Percentiles rank a stretch among this genome's conserved stretches.
Conservation (phyloP, 305 asterid species). For the Striga hermonthica region DNA sequence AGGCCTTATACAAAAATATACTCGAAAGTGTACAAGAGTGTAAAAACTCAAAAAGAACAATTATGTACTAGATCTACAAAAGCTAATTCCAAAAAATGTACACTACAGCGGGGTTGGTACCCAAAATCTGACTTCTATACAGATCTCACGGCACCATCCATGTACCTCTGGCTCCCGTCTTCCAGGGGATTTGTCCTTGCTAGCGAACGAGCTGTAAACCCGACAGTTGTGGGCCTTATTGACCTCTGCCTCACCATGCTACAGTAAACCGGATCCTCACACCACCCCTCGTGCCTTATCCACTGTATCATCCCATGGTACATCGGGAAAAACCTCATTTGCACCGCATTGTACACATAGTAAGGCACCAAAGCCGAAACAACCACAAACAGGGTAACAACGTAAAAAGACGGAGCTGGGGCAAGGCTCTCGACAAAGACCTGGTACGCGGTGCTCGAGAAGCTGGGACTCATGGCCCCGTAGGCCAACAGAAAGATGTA, state of each 20-base stretch:
- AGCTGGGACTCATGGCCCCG: slow-evolving; percentile 51
- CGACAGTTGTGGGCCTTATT: slow-evolving; percentile 67
- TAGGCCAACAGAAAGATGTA: slow-evolving; percentile 71
- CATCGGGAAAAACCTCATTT: slow-evolving; percentile 84
- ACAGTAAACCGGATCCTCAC: slow-evolving; percentile 75
- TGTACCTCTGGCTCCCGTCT: slow-evolving; percentile 12
- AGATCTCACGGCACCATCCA: too few species aligned
- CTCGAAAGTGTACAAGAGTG: too few species aligned
- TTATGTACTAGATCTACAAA: too few species aligned
- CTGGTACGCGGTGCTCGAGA: slow-evolving; percentile 66
- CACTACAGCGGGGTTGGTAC: too few species aligned
- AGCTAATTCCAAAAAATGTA: slow-evolving; percentile 27
- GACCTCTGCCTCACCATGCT: slow-evolving; percentile 70
- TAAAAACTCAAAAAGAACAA: too few species aligned
- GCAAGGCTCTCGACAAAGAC: slow-evolving; percentile 73
- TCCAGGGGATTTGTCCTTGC: slow-evolving; percentile 64
- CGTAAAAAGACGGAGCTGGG: slow-evolving; percentile 60
- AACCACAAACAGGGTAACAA: slow-evolving; percentile 52
- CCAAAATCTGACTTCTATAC: too few species aligned
- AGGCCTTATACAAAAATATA: too few species aligned
- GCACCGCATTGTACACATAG: slow-evolving; percentile 53
- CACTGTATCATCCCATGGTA: slow-evolving; percentile 91
- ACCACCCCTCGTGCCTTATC: slow-evolving; percentile 75
- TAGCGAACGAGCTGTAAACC: slow-evolving; percentile 84
- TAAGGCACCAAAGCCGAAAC: slow-evolving; percentile 72